Conservation (phyloP, 768 basidiomycete species). For the Mycena venus region DNA sequence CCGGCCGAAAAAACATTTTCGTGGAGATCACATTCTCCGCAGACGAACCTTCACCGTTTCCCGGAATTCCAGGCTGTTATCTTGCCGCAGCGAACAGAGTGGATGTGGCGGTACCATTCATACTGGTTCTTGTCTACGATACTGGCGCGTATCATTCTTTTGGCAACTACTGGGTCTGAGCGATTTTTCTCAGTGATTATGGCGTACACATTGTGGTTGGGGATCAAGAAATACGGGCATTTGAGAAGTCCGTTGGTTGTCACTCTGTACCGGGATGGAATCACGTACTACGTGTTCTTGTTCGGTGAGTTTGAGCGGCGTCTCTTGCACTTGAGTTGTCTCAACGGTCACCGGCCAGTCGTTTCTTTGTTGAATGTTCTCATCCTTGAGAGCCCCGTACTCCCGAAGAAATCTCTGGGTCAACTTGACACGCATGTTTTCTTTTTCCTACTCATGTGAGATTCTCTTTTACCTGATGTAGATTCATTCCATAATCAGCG, state of each 20-base stretch:
- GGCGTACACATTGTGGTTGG: slow-evolving; percentile 22
- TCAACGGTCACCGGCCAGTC: background rate
- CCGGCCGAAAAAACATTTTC: too few relatives aligned
- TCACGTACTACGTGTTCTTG: slow-evolving; percentile 19
- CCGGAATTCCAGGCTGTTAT: slow-evolving; percentile 8
- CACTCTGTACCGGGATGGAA: slow-evolving; percentile 23
- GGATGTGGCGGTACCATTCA: slow-evolving; percentile 6
- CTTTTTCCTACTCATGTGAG: too few relatives aligned
- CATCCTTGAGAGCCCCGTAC: too few relatives aligned
- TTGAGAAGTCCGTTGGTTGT: slow-evolving; percentile 8
- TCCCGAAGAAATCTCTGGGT: background rate
- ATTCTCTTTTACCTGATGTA: too few relatives aligned
- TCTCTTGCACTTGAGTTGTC: background rate
- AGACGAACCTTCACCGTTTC: background rate
- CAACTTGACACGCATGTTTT: background rate
- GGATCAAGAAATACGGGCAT: slow-evolving; percentile 22
- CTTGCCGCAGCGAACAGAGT: background rate
- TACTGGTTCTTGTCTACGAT: slow-evolving; percentile 11
- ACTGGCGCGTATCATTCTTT: background rate
- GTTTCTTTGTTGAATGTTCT: background rate
- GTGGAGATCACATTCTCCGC: background rate
- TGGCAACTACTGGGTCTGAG: background rate
- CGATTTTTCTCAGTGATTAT: background rate
- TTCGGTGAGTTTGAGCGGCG: background rate
- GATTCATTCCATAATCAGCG: background rate